Evolutionary conservation across 2,329 filamentous ascomycete genomes (phyloP).

Genomic region (Blastomyces percursus): DNA sequence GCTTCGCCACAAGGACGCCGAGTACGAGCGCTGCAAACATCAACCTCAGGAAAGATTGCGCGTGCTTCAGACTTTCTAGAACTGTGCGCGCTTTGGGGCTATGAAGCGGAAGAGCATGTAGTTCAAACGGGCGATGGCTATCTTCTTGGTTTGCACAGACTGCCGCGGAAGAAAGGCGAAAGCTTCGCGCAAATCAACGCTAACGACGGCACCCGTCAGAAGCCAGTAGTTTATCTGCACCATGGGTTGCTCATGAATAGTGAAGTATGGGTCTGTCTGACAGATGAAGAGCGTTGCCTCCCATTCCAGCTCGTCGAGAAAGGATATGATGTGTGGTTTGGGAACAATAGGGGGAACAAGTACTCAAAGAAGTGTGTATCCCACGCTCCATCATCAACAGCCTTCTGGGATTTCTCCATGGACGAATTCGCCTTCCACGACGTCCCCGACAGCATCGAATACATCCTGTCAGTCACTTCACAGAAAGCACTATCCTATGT

Average conservation of each 20-base stretch:
- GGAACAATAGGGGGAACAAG: slow-evolving; percentile 97
- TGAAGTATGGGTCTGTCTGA: slow-evolving; percentile 93
- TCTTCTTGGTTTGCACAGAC: slow-evolving; percentile 74
- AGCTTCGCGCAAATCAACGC: slow-evolving; percentile 56
- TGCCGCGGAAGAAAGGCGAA: slow-evolving; percentile 70
- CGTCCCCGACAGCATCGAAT: slow-evolving; percentile 87
- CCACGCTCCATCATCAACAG: slow-evolving; percentile 58
- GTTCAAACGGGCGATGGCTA: slow-evolving; percentile 93
- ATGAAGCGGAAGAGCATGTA: slow-evolving; percentile 91
- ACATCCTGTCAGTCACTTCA: slow-evolving; percentile 73
- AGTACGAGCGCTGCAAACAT: slow-evolving; percentile 54
- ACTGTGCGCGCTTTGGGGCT: slow-evolving; percentile 82
- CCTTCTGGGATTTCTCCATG: slow-evolving; percentile 97
- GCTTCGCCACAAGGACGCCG: slow-evolving; percentile 58
- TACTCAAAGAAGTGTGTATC: slow-evolving; percentile 92
- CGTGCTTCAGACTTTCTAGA: slow-evolving; percentile 88
- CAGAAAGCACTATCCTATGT: slow-evolving; percentile 86
- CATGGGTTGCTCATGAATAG: slow-evolving; percentile 98
- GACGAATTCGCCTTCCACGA: slow-evolving; percentile 98
- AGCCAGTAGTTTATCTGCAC: slow-evolving; percentile 86
- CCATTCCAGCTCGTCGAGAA: slow-evolving; percentile 81
- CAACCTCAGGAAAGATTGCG: slow-evolving; percentile 63
- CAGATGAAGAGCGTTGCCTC: slow-evolving; percentile 72
- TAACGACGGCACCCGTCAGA: slow-evolving; percentile 52
- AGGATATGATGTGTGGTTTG: slow-evolving; percentile 95